Evolutionary conservation across 306 rosid genomes (phyloP).

Genomic region (Gastrolobium villosum): DNA sequence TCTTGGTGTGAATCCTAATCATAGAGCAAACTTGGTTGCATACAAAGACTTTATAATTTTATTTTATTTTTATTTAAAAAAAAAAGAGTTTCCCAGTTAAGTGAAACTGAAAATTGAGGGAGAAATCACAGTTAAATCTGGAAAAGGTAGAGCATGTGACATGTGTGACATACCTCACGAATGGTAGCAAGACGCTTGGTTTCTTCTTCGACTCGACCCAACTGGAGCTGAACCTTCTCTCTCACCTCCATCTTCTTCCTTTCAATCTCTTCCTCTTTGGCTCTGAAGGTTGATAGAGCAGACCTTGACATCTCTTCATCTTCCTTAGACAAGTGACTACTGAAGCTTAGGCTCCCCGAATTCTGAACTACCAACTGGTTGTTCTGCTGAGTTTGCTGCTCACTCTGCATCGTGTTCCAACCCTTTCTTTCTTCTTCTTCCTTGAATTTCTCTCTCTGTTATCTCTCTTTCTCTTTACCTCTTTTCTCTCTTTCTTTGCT

Average conservation of each 20-base stretch:
- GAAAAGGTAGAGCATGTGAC: neutral
- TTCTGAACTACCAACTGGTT: conserved; percentile 83
- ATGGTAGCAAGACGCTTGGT: conserved; percentile 90
- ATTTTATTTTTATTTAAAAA: neutral
- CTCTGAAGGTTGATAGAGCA: conserved; percentile 90
- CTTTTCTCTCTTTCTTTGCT: conserved; percentile 12
- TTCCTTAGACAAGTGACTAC: conserved; percentile 88
- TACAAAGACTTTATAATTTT: neutral
- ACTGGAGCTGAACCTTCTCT: conserved; percentile 88
- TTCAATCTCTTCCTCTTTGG: conserved; percentile 97
- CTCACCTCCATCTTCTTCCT: conserved; percentile 94
- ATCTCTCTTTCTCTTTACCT: conserved; percentile 5
- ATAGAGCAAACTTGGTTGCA: neutral
- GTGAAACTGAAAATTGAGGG: neutral
- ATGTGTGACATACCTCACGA: conserved; percentile 76
- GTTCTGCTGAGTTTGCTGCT: conserved; percentile 52
- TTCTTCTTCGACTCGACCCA: conserved; percentile 97
- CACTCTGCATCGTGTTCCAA: conserved; percentile 65
- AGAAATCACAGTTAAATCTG: neutral
- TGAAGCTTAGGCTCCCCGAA: conserved; percentile 92
- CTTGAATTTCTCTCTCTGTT: conserved; percentile 51
- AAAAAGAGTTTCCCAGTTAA: conserved; percentile 1
- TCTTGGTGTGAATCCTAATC: neutral
- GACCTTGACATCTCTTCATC: conserved; percentile 98
- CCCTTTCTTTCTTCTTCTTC: conserved; percentile 49